phyloP scores from a whole-genome alignment of 495 filamentous ascomycete species.

The Xylaria grammica region DNA sequence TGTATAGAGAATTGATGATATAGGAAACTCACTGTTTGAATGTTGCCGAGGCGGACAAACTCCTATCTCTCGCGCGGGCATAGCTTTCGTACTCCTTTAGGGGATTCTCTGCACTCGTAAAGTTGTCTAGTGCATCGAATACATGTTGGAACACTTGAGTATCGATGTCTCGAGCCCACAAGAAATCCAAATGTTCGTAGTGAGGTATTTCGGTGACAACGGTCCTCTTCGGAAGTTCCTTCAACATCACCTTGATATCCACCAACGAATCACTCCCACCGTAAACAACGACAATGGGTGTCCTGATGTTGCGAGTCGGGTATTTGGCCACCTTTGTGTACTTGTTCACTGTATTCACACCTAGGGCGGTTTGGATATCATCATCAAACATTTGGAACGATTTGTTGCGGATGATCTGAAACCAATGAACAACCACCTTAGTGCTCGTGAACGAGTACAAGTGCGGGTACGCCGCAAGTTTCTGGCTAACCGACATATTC shows the following conservation, averaged over 20 bases:
- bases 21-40: constrained; percentile 32
- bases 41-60: constrained; percentile 34
- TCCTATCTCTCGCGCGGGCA: constrained; percentile 41
- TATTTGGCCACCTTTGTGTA: constrained; percentile 90
- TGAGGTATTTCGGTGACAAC: constrained; percentile 82
- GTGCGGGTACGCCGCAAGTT: constrained; percentile 95
- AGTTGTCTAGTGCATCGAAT: constrained; percentile 79
- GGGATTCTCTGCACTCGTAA: constrained; percentile 57
- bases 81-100: constrained; percentile 59
- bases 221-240: constrained; percentile 82
- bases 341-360: constrained; percentile 50
- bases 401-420: constrained; percentile 95
- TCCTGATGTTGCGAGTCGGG: constrained; percentile 95
- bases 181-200: constrained; percentile 95
- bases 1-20: not conserved
- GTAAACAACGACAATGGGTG: constrained; percentile 90
- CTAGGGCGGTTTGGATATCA: constrained; percentile 67
- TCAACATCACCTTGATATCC: constrained; percentile 91
- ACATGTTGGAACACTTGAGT: constrained; percentile 87
- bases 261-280: constrained; percentile 92
- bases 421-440: constrained; percentile 97
- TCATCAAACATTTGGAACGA: constrained; percentile 99
- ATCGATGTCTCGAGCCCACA: constrained; percentile 91
- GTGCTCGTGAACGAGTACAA: constrained; percentile 95
- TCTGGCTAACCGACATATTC: constrained; percentile 87